These are phyloP conservation scores for Microdochium nivale DNA, from an alignment of 2,329 filamentous ascomycete species.

Conservation along the genomic window DNA sequence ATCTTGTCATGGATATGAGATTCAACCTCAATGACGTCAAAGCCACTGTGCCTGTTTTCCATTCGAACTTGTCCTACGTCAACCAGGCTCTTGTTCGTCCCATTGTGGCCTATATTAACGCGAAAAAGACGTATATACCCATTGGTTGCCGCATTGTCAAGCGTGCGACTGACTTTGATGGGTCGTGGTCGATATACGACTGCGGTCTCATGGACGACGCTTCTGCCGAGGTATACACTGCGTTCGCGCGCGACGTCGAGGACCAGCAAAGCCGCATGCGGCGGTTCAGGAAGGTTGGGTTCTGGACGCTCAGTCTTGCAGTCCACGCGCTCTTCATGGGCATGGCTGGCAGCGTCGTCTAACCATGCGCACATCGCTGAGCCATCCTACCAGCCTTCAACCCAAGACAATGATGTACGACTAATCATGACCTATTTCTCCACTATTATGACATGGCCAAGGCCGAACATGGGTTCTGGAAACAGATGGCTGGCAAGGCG, in stretches of 20 bases:
- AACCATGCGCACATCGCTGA: background rate
- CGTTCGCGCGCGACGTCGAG: conserved; percentile 84
- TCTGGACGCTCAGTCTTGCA: conserved; percentile 90
- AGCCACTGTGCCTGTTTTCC: conserved; percentile 88
- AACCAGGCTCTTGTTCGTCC: conserved; percentile 92
- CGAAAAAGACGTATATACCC: conserved; percentile 88
- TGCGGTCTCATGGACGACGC: conserved; percentile 90
- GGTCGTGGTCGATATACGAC: conserved; percentile 90
- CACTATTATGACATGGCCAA: too few relatives aligned
- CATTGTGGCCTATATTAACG: conserved; percentile 97
- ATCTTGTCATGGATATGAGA: conserved; percentile 88
- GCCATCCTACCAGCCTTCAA: background rate
- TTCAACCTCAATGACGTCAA: conserved; percentile 93
- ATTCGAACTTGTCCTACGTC: conserved; percentile 83
- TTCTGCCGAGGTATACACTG: conserved; percentile 87
- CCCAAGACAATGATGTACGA: background rate
- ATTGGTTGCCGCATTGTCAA: conserved; percentile 94
- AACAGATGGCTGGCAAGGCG: too few relatives aligned
- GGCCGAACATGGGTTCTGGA: too few relatives aligned
- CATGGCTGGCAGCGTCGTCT: conserved; percentile 73
- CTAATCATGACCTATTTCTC: too few relatives aligned
- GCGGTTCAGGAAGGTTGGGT: conserved; percentile 87
- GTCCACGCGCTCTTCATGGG: conserved; percentile 93
- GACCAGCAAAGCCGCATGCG: conserved; percentile 80
- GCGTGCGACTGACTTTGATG: conserved; percentile 79